These are phyloP conservation scores for Udeniomyces megalosporus DNA, from an alignment of 768 basidiomycete species.

Conservation along the genomic window DNA sequence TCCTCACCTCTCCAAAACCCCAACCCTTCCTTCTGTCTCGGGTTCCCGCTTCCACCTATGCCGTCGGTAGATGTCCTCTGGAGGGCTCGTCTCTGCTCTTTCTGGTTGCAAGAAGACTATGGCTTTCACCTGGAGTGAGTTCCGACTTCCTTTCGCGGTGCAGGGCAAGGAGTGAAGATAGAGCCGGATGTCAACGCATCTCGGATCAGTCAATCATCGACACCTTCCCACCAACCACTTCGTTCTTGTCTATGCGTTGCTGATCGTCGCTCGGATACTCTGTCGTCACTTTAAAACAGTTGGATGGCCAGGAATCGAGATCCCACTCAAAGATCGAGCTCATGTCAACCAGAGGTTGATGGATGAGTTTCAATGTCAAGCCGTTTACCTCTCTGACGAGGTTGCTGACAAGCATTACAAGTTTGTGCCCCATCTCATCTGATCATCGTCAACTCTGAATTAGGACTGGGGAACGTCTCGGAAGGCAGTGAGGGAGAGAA, in stretches of 20 bases:
- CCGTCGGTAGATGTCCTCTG: slow-evolving; percentile 70
- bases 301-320: slow-evolving; percentile 47
- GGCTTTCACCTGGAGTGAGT: slow-evolving; percentile 95
- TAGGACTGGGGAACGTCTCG: too few relatives aligned
- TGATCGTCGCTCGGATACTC: background rate
- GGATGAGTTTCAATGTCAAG: slow-evolving; percentile 93
- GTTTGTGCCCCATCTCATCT: background rate
- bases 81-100: slow-evolving; percentile 91
- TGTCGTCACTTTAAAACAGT: background rate
- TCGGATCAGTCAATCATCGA: too few relatives aligned
- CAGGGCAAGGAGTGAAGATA: too few relatives aligned
- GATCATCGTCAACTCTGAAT: background rate
- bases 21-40: too few relatives aligned
- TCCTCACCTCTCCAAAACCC: background rate
- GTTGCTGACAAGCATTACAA: slow-evolving; percentile 85
- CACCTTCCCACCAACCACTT: too few relatives aligned
- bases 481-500: too few relatives aligned
- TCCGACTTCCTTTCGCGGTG: slow-evolving; percentile 24
- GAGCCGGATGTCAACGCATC: too few relatives aligned
- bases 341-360: slow-evolving; percentile 77
- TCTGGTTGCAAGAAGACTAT: slow-evolving; percentile 96
- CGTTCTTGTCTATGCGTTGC: too few relatives aligned
- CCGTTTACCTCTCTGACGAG: slow-evolving; percentile 94
- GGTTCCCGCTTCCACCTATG: too few relatives aligned
- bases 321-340: slow-evolving; percentile 79